Evolutionary conservation across 768 basidiomycete species (phyloP).

Genomic region (Pisolithus orientalis): DNA sequence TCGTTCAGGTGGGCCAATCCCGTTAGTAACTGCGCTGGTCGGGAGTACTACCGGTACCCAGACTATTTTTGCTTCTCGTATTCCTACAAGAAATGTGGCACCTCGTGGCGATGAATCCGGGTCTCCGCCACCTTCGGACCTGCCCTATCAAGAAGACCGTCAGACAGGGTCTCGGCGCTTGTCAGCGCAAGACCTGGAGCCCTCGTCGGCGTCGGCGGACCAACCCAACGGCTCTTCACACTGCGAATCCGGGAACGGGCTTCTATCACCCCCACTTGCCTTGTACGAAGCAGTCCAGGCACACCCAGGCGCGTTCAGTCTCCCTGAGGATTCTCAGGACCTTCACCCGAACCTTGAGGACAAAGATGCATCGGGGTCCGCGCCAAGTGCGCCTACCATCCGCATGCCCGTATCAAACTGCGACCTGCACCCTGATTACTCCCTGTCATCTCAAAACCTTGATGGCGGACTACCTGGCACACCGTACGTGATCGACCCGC

Average conservation of each 20-base stretch:
- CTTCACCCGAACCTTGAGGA: not conserved
- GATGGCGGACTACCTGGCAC: not conserved
- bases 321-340: too few species aligned
- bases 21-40: too few species aligned
- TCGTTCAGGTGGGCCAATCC: too few species aligned
- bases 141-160: not conserved
- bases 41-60: too few species aligned
- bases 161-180: not conserved
- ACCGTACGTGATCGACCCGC: not conserved
- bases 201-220: too few species aligned
- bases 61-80: not conserved
- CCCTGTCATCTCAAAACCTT: not conserved
- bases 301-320: too few species aligned
- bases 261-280: too few species aligned
- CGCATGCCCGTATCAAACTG: not conserved
- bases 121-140: not conserved
- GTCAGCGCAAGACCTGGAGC: not conserved
- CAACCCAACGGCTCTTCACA: too few species aligned
- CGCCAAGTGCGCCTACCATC: not conserved
- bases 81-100: not conserved
- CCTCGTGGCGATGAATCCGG: not conserved
- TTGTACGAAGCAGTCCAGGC: too few species aligned
- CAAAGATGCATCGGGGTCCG: not conserved
- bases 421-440: not conserved
- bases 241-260: too few species aligned